A percentile compares a stretch with the other conserved stretches of the same genome.
Evolutionary conservation across 2,329 filamentous ascomycete species (phyloP).

Genomic region (Chaetomiaceae sp.): DNA sequence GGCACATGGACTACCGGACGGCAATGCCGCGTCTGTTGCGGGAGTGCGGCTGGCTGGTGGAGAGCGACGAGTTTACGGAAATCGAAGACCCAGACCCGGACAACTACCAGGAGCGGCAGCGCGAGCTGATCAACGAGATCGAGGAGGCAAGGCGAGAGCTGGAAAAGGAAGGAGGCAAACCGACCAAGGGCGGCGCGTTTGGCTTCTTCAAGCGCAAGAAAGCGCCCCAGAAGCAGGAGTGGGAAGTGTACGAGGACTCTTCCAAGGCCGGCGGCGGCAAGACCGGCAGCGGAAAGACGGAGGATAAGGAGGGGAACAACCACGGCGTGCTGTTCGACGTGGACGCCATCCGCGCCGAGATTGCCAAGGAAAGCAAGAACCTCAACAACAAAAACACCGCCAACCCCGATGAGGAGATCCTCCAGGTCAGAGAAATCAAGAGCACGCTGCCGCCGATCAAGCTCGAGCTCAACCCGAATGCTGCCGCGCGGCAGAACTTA

Average conservation of each 20-base stretch:
- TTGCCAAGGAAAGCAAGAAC: slow-evolving; percentile 62
- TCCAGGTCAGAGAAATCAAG: slow-evolving; percentile 73
- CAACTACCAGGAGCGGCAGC: slow-evolving; percentile 79
- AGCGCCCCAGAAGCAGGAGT: slow-evolving; percentile 75
- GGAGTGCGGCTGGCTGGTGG: slow-evolving; percentile 84
- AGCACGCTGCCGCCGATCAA: slow-evolving; percentile 89
- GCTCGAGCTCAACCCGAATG: slow-evolving; percentile 49
- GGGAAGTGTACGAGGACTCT: slow-evolving; percentile 85
- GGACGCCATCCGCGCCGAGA: slow-evolving; percentile 83
- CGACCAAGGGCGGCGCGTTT: slow-evolving; percentile 46
- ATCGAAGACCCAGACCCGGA: slow-evolving; percentile 98
- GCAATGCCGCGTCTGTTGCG: slow-evolving; percentile 86
- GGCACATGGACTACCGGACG: slow-evolving; percentile 94
- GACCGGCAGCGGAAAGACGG: slow-evolving; percentile 39
- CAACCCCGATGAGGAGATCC: slow-evolving; percentile 33
- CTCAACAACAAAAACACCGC: slow-evolving; percentile 22
- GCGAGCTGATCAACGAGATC: slow-evolving; percentile 93
- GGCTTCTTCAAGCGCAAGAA: slow-evolving; percentile 81
- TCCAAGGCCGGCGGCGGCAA: slow-evolving; percentile 34
- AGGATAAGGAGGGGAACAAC: slow-evolving; percentile 49
- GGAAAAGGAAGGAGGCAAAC: slow-evolving; percentile 69
- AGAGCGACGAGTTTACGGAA: slow-evolving; percentile 90
- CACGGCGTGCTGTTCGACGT: slow-evolving; percentile 83
- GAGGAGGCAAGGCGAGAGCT: slow-evolving; percentile 87
- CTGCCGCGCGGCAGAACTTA: slow-evolving; percentile 34